A percentile compares a stretch with the other conserved stretches of the same genome.
These are phyloP conservation scores for Agrocybe chaxingu DNA, from an alignment of 768 basidiomycete species.

Conservation along the genomic window DNA sequence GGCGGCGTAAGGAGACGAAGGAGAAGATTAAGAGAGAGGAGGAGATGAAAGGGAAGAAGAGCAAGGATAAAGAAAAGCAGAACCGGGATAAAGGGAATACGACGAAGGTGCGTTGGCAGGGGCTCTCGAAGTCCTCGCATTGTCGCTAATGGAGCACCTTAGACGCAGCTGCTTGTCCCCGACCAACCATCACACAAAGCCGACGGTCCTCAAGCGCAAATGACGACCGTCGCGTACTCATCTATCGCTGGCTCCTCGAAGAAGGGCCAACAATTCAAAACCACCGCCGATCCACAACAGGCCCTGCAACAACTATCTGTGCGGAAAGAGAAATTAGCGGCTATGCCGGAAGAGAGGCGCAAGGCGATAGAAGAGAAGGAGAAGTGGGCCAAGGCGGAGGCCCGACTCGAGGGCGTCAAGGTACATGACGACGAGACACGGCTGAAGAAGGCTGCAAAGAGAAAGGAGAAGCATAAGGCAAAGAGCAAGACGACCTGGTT, in stretches of 20 bases:
- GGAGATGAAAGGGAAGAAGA: conserved; percentile 49
- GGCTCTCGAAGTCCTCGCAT: background rate
- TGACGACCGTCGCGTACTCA: conserved; percentile 71
- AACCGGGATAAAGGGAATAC: conserved; percentile 37
- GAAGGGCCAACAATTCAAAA: conserved; percentile 55
- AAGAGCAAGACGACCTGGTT: conserved; percentile 88
- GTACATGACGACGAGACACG: conserved; percentile 81
- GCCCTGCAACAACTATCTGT: conserved; percentile 79
- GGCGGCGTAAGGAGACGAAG: conserved; percentile 78
- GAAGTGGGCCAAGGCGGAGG: conserved; percentile 87
- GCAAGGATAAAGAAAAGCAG: conserved; percentile 33
- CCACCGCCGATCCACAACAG: conserved; percentile 77
- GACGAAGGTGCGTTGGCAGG: conserved; percentile 46
- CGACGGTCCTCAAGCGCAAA: conserved; percentile 33
- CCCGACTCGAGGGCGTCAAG: conserved; percentile 87
- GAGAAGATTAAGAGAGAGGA: conserved; percentile 74
- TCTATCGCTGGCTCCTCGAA: conserved; percentile 54
- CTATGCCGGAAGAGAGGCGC: conserved; percentile 80
- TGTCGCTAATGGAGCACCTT: conserved; percentile 4
- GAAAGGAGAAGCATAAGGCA: conserved; percentile 85
- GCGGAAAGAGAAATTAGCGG: conserved; percentile 73
- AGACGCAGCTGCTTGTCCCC: conserved; percentile 75
- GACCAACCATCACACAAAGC: conserved; percentile 35
- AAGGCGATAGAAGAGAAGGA: conserved; percentile 78
- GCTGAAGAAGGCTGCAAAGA: conserved; percentile 91